Percentiles rank a stretch among this genome's conserved stretches.
Conservation (phyloP, 2,329 filamentous ascomycete species). For the Penicillium italicum region DNA sequence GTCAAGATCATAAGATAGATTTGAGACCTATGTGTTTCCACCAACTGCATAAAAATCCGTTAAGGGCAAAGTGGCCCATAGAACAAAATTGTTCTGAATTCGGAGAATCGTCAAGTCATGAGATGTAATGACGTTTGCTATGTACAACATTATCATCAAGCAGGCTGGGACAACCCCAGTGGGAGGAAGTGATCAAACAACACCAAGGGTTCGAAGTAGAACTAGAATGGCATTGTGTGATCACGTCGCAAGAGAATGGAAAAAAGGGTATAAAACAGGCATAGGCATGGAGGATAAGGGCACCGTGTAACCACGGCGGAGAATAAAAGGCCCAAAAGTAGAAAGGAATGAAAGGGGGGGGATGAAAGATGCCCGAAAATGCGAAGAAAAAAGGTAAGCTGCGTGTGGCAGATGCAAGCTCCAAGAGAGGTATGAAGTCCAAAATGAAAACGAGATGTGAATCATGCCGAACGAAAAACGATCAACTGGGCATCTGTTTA, state of each 20-base stretch:
- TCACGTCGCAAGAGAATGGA: background rate
- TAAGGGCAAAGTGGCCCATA: slow-evolving; percentile 1
- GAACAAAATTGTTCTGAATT: background rate
- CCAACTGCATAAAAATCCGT: background rate
- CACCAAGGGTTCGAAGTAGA: background rate
- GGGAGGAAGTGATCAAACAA: background rate
- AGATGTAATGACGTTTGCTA: slow-evolving; percentile 21
- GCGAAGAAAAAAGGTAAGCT: background rate
- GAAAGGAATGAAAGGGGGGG: background rate
- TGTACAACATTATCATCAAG: slow-evolving; percentile 22
- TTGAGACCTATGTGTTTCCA: background rate
- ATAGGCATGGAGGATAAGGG: background rate
- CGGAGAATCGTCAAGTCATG: slow-evolving; percentile 18
- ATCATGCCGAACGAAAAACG: background rate
- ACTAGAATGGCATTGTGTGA: background rate
- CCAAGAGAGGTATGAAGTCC: background rate
- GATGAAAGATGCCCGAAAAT: background rate
- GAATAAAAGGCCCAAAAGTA: background rate
- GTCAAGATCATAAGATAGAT: background rate
- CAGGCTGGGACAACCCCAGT: background rate
- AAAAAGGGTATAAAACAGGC: slow-evolving; percentile 14
- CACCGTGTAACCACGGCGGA: background rate
- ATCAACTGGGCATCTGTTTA: slow-evolving; percentile 13
- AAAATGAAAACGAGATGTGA: background rate
- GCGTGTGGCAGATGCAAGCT: background rate